Base-by-base conservation (phyloP, 495 filamentous ascomycete species). In the Choiromyces venosus region DNA sequence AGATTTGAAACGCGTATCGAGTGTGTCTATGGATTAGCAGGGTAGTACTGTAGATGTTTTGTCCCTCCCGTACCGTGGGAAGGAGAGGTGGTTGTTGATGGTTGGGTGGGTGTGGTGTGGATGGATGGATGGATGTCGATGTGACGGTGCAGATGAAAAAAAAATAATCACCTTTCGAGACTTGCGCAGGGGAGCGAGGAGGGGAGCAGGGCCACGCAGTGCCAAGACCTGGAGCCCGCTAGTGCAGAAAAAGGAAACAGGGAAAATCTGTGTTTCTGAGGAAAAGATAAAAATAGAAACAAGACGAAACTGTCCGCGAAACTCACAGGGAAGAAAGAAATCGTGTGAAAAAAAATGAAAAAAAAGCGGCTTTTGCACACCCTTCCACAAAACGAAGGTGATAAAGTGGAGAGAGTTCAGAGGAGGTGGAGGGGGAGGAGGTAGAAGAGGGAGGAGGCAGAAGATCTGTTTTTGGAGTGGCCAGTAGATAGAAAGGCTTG, bases 1-100 rank as follows among this genome's bases (percentile, higher is more conserved):
- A 25, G 52, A 61, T 61, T 61, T 61, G 52, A 61, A 61, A 61
- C 52, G 52, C 52, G 52, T 61, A 61, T 61, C 52, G 52, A 61
- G 52, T 61, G 52, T 61, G 25, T 61, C 52, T 61, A 25, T 21
- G n/a, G 52, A 29, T 61, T 29, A n/a, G 42, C 42, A 46, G 42
- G 42, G 42, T 42, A n/a, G 44, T 4, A 61, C 52, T 61, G 52
- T 61, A 16, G 52, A 61, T 61, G 52, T 61, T 33, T 61, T 61
- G 52, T 12, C 33, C 52, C 52, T 61, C 52, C 12, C 25, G 52
- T 61, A 61, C 25, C 25, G 52, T 61, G 52, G 52, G 52, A 61
- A 61, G 52, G 52, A 29, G 52, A 61, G 52, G 52, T 33, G 52
- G 52, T 61, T 61, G 25, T 61, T 18, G 52, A 61, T 61, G 52